These are phyloP conservation scores for Brassica nigra DNA, from an alignment of 345 rosid species.

Conservation along the genomic window DNA sequence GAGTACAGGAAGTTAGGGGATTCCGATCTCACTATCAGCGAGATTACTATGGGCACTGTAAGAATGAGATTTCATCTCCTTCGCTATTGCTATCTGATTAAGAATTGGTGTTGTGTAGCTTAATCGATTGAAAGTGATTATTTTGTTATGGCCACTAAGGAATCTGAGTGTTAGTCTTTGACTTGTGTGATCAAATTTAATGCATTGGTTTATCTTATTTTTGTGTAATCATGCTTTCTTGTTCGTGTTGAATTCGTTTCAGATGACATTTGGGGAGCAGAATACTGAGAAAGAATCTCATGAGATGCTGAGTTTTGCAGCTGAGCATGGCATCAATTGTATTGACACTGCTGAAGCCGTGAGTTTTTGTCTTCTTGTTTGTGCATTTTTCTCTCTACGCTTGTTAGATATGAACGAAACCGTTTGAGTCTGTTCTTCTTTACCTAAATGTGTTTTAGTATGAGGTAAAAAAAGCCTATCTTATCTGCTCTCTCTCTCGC, in stretches of 20 bases:
- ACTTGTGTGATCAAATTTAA: background rate
- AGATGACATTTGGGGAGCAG: slow-evolving; percentile 95
- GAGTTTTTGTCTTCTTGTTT: slow-evolving; percentile 34
- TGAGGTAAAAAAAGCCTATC: background rate
- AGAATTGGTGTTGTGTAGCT: background rate
- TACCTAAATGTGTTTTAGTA: background rate
- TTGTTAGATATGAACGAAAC: background rate
- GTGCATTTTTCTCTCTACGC: background rate
- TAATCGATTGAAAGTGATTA: background rate
- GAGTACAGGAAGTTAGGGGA: slow-evolving; percentile 82
- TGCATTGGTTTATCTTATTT: background rate
- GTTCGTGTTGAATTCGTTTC: slow-evolving; percentile 23
- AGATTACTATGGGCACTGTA: slow-evolving; percentile 80
- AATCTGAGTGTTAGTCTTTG: background rate
- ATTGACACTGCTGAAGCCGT: slow-evolving; percentile 86
- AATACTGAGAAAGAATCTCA: slow-evolving; percentile 89
- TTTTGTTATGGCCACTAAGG: slow-evolving; percentile 35
- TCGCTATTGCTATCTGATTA: background rate
- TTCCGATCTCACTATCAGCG: slow-evolving; percentile 75
- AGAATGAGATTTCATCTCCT: slow-evolving; percentile 30
- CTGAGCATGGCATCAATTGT: slow-evolving; percentile 69
- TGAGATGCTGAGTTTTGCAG: slow-evolving; percentile 70
- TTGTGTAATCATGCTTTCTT: background rate
- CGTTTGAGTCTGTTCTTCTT: background rate
- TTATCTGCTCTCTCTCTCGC: background rate